These are phyloP conservation scores for Clonostachys rosea DNA, from an alignment of 2,329 filamentous ascomycete genomes.

Conservation along the genomic window DNA sequence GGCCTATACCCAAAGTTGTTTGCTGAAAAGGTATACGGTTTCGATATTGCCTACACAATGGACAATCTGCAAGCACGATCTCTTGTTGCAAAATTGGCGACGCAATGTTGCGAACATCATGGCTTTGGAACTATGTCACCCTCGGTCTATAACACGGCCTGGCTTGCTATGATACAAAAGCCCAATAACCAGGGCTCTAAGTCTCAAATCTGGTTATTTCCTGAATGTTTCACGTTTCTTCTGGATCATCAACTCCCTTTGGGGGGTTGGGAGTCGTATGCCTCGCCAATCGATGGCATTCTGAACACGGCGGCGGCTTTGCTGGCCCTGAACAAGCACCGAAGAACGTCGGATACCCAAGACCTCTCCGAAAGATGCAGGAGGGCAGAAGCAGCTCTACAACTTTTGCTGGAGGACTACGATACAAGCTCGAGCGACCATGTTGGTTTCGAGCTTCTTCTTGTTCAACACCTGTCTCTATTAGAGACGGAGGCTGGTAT, in stretches of 20 bases:
- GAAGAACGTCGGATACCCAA: neutral
- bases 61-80: too few relatives aligned
- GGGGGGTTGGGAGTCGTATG: conserved; percentile 2
- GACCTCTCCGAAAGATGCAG: too few relatives aligned
- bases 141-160: too few relatives aligned
- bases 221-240: conserved; percentile 7
- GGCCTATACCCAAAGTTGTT: too few relatives aligned
- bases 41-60: too few relatives aligned
- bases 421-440: conserved; percentile 5
- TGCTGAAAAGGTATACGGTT: too few relatives aligned
- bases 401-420: conserved; percentile 2
- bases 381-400: conserved; percentile 1
- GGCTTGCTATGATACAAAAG: too few relatives aligned
- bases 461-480: neutral
- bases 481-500: neutral
- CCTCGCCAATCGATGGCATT: conserved; percentile 6
- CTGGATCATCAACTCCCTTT: conserved; percentile 3
- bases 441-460: conserved; percentile 9
- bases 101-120: too few relatives aligned
- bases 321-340: conserved; percentile 5
- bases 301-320: conserved; percentile 7
- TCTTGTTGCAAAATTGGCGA: too few relatives aligned
- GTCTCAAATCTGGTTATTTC: conserved; percentile 2
- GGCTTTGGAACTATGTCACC: too few relatives aligned
- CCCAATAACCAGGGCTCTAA: too few relatives aligned